Base-by-base conservation (phyloP, 2,329 filamentous ascomycete species). In the Penicillium fuscoglaucum region DNA sequence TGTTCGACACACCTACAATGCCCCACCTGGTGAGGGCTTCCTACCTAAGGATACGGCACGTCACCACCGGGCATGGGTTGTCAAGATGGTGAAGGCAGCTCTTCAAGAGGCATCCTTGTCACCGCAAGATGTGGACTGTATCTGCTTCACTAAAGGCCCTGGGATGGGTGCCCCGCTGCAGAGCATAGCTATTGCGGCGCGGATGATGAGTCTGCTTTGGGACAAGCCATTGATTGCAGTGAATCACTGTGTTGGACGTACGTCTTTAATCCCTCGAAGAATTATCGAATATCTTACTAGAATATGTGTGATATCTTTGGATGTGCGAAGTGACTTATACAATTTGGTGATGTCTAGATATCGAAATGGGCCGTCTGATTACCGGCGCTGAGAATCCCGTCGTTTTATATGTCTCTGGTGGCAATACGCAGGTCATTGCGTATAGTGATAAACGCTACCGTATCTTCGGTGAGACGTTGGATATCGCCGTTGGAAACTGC, bases 401-500 rank as follows among this genome's bases (percentile, higher is more conserved):
- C 35, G 95, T 99, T 47, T 82, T 99, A 39, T 99, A 99, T 90
- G 35, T 39, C 35, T 39, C 35, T 19, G 35, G 35, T 5, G 17
- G 35, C 35, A 39, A 39, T 17, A 39, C 35, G 15, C 35, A 39
- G 35, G 35, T 39, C 35, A 39, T 39, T 93, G 64, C 90, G 59
- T 99, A 99, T 79, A 39, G 39, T 41, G 39, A 41, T 41, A 41
- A 41, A 15, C 19, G 19, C 8, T 39, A 39, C 17, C 89, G 95
- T 58, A 98, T 99, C 73, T 99, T 99, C 74, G 95, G 95, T 61
- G 95, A 99, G 79, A 93, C 95, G 1, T 87, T 99, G 51, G 95
- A 99, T 74, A 98, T 98, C 64, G 95, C 95, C 13, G 93, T 99
- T 10, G 95, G 95, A 5, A 99, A 99, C 79, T 98, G 95, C 74